Base-by-base conservation (phyloP, 1,284 basidiomycete genomes). In the Rhizoctonia solani region DNA sequence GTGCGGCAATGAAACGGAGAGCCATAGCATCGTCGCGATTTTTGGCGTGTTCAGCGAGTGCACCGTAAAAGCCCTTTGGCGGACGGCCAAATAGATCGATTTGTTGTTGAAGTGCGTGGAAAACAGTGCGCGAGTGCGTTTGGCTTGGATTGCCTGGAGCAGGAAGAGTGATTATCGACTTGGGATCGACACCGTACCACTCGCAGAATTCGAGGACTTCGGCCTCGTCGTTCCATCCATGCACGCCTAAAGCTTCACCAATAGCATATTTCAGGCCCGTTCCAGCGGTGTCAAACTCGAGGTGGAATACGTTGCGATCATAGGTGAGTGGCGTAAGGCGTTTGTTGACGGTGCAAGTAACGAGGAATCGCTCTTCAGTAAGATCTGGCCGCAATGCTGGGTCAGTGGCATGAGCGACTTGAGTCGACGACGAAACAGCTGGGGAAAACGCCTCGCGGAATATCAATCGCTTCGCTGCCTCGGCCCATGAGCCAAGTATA, bases 231-330 rank as follows among this genome's bases (percentile, higher is more conserved):
- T 99, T 99, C 95, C 95, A 98, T 41, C 97, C 97, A 77, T 99
- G 94, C 53, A 99, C 84, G 66, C 96, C 96, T 46, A 99, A 87
- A 19, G 97, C 97, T 80, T 99, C 96, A 69, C 96, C 96, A 68
- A 99, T 93, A 52, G 87, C 89, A 79, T 99, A 99, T 79, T 90
- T 94, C 72, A 99, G 85, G 8, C 93, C 95, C 16, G 97, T 99
- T 47, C 93, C 92, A 54, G 85, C 80, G 9, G 93, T 95, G 77
- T 95, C 88, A 76, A 99, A 94, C 81, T 98, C 96, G 76, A 99
- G 86, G 80, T 99, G 96, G 85, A 99, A 99, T 68, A 99, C 94
- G 78, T 99, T 98, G 72, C 97, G 92, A 79, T 98, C 93, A 79
- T 99, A 99, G 72, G 96, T 93, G 72, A 85, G 78, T 39, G 97